Base-by-base conservation (phyloP, 2,329 filamentous ascomycete species). In the Dactylellina leptospora region DNA sequence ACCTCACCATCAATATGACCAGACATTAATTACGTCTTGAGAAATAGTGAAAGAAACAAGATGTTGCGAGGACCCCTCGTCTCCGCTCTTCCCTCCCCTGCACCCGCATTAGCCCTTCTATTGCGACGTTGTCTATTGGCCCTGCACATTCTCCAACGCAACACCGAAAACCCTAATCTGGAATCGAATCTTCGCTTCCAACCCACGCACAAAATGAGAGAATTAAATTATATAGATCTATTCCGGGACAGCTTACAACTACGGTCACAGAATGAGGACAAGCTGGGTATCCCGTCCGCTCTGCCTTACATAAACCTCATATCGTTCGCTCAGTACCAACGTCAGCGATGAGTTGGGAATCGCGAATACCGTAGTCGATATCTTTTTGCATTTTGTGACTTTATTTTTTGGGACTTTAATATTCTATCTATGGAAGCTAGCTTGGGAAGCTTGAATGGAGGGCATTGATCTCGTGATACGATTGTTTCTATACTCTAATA, bases 231-330 rank as follows among this genome's bases (percentile, higher is more conserved):
- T 54, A 63, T 63, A 45, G 23, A 33, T 8, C 45, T 4, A 10
- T 1, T 22, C 10, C 28, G 4, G 16, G 25, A 23, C n/a, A 10
- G 20, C 6, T 36, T 25, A n/a, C 25, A 63, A 42, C 59, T 63
- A 63, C 59, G 48, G 59, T 47, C 59, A 63, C 36, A 54, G 59
- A 42, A 63, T 44, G 59, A 54, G 59, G 59, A n/a, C 4, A 5
- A 48, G 38, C 16, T 27, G 48, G 59, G 59, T 54, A 63, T 63
- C 59, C 59, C 59, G 59, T 63, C 25, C 59, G 59, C 48, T 63
- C 59, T 63, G 59, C 59, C 59, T 54, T 54, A 63, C 48, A 30
- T 22, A 63, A 63, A 44, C 59, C 59, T 63, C 59, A 44, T 63
- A 63, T 42, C 51, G 59, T 5, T 40, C 16, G 18, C 27, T 18